Base-by-base conservation (phyloP, 768 basidiomycete species). In the Leccinum broughii region DNA sequence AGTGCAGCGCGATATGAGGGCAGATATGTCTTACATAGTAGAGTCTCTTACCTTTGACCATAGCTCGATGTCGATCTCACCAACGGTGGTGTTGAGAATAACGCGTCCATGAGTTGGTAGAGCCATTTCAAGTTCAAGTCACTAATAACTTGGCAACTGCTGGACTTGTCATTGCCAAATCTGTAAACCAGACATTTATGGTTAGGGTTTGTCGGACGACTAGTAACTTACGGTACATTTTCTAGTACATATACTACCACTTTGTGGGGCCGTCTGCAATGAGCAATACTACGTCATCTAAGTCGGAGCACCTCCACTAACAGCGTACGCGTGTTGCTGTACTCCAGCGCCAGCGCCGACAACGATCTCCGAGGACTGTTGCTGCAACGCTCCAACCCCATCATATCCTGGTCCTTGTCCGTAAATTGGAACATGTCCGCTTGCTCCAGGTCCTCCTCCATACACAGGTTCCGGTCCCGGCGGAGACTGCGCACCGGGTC, bases 41-140 rank as follows among this genome's bases (percentile, higher is more conserved):
- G n/a, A 51, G n/a, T 20, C 26, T 55, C 37, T 28, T 56, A 90
- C 92, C 80, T 93, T 96, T 15, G 93, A 86, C 94, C 93, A 98
- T 55, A 96, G 78, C 69, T 97, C 95, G 26, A 97, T 86, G 66
- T 96, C 88, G 24, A 90, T 82, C 76, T 95, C 88, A 59, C 94
- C 95, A 13, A 82, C 89, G 1, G 93, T 95, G 0, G 95, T 97
- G 54, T 93, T 87, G 54, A 98, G 77, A 41, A 96, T 86, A 44
- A 96, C 90, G 59, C 91, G 86, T 51, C 93, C 95, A 60, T 86
- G 82, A 3, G 93, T 95, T 22, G 93, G 92, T 34, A 94, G 81
- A 35, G 90, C 88, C 92, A 93, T 93, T 30, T 28, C 61, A 26
- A 57, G 51, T 30, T 28, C 61, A 26, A 57, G 51, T 35, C 32